These are phyloP conservation scores for Zymoseptoria brevis DNA, from an alignment of 2,329 filamentous ascomycete genomes.

Conservation along the genomic window DNA sequence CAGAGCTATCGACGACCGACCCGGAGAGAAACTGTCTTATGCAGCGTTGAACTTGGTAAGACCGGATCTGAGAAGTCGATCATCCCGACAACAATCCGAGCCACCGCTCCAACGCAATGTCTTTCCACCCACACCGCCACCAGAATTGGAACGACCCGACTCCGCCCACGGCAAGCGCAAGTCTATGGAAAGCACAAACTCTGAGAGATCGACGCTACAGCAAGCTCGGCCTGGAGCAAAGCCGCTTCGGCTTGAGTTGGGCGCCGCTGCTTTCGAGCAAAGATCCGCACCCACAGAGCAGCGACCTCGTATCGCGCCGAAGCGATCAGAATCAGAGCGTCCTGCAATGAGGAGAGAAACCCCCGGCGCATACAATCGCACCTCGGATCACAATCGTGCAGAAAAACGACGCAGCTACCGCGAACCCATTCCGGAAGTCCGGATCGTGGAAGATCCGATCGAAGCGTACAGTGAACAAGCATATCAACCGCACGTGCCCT, in stretches of 20 bases:
- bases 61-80: constrained; percentile 66
- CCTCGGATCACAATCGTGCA: constrained; percentile 24
- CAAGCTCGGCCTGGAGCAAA: constrained; percentile 38
- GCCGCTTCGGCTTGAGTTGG: constrained; percentile 42
- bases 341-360: constrained; percentile 31
- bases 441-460: constrained; percentile 37
- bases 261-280: constrained; percentile 42
- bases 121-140: constrained; percentile 97
- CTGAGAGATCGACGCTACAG: constrained; percentile 28
- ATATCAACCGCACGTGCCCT: constrained; percentile 6
- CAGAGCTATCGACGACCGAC: constrained; percentile 67
- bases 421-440: constrained; percentile 56
- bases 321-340: constrained; percentile 39
- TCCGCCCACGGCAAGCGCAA: constrained; percentile 22
- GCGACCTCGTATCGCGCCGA: constrained; percentile 31
- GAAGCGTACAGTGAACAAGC: constrained; percentile 27
- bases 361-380: constrained; percentile 21
- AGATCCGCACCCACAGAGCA: constrained; percentile 11
- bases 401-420: constrained; percentile 49
- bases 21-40: constrained; percentile 77
- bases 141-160: constrained; percentile 59
- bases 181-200: constrained; percentile 40
- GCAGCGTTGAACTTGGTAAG: constrained; percentile 91
- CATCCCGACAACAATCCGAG: constrained; percentile 69
- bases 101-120: constrained; percentile 70